Conservation (phyloP, 306 rosid species). For the Macrotyloma uniflorum region DNA sequence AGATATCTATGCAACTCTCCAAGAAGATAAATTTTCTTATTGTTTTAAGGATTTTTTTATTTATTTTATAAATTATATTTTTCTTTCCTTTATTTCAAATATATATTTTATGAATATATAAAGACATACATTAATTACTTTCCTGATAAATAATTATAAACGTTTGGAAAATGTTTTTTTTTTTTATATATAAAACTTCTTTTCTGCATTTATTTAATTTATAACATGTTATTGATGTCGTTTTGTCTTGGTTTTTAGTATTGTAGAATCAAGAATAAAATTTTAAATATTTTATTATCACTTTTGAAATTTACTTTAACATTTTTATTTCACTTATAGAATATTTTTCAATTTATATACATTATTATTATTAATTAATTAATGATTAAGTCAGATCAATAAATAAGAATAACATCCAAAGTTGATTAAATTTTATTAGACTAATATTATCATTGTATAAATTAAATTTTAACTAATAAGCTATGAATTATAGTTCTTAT, state of each 20-base stretch:
- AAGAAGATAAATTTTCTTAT: not conserved
- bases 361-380: no score
- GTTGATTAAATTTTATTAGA: not conserved
- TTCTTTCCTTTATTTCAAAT: not conserved
- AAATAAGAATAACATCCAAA: not conserved
- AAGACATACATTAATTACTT: not conserved
- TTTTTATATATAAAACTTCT: not conserved
- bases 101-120: not conserved
- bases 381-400: not conserved
- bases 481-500: no score
- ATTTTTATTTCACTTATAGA: no score
- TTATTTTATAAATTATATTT: not conserved
- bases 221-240: not conserved
- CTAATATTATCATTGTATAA: no score
- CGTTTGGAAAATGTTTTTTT: not conserved
- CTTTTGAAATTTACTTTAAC: not conserved
- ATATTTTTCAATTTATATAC: no score
- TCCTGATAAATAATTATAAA: not conserved
- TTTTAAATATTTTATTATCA: no score
- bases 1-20: not conserved
- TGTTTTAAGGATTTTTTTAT: not conserved
- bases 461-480: no score
- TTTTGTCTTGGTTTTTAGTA: not conserved
- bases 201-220: not conserved
- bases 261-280: not conserved